Evolutionary conservation across 495 filamentous ascomycete genomes (phyloP), one percentile per base, ranked within the genome.

Genomic region (Penicillium cinerascens): DNA sequence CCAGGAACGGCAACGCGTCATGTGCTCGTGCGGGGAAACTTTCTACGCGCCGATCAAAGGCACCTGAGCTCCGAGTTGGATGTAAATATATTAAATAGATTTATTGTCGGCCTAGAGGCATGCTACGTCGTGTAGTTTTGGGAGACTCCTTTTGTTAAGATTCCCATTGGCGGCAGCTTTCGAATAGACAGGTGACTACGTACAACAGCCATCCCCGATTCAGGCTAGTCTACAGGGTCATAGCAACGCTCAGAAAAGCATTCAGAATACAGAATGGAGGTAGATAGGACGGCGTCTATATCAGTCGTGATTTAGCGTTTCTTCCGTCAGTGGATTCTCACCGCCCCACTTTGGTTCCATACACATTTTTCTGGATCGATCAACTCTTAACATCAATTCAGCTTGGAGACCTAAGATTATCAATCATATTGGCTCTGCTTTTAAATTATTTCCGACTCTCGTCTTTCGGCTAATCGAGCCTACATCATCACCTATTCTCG

Each of bases 331-430:
- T 38, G 17, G 41, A 43, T 25, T 25, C 18, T 46, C 44, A 46
- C 42, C 49, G 26, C 54, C 51, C 42, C 50, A 46, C 50, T 41
- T 27, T 25, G 22, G 33, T 35, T 53, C 25, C 42, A 38, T 46
- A 42, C 36, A 38, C 38, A 45, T 39, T 45, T 52, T 52, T 52
- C 33, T 27, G 29, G 29, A 11, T 33, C 29, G 13, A 33, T 10
- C 29, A 4, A 33, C 0, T 33, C 11, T n/a, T 3, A 33, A 33
- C 29, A 33, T 11, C 29, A 33, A 33, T 33, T 3, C 29, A 33
- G 29, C 29, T 13, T 33, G 2, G 29, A 13, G 10, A 3, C 29
- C 29, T 10, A 33, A 23, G 29, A 33, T 13, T 10, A 33, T 33
- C 8, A 13, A 11, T 33, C 11, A 10, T 33, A 33, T 33, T 33